phyloP scores from a whole-genome alignment of 768 basidiomycete species.

The Gymnopilus junonius region DNA sequence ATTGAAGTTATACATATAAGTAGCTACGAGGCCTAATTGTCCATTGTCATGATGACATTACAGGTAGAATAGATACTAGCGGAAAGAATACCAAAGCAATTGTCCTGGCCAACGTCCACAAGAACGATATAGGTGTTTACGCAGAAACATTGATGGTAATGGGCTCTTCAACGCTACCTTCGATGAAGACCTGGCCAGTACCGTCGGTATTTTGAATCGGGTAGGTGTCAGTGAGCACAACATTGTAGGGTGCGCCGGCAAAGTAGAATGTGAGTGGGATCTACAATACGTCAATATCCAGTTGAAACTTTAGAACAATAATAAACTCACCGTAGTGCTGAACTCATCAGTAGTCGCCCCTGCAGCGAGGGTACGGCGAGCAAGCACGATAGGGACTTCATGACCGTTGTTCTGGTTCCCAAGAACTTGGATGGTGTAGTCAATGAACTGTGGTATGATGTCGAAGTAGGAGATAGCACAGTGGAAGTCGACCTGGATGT shows the following conservation, averaged over 20 bases:
- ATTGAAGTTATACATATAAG: too few species aligned
- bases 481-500: constrained; percentile 6
- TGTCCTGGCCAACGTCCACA: too few species aligned
- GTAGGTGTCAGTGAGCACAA: constrained; percentile 8
- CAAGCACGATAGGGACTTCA: constrained; percentile 10
- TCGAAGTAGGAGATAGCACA: constrained; percentile 7
- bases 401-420: constrained; percentile 7
- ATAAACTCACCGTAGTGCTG: neutral
- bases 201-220: constrained; percentile 8
- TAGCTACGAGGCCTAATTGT: too few species aligned
- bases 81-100: too few species aligned
- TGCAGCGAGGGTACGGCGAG: neutral
- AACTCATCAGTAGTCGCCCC: constrained; percentile 6
- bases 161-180: neutral
- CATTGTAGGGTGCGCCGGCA: constrained; percentile 2
- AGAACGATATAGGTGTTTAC: neutral
- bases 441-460: constrained; percentile 7
- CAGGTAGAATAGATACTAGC: too few species aligned
- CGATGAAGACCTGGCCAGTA: neutral
- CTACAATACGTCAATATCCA: neutral
- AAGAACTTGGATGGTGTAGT: constrained; percentile 8
- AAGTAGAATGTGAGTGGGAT: constrained; percentile 10
- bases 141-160: constrained; percentile 1
- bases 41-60: too few species aligned
- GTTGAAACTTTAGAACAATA: too few species aligned